These are phyloP conservation scores for Pseudogymnoascus sp. DNA, from an alignment of 2,329 filamentous ascomycete genomes.

Conservation along the genomic window DNA sequence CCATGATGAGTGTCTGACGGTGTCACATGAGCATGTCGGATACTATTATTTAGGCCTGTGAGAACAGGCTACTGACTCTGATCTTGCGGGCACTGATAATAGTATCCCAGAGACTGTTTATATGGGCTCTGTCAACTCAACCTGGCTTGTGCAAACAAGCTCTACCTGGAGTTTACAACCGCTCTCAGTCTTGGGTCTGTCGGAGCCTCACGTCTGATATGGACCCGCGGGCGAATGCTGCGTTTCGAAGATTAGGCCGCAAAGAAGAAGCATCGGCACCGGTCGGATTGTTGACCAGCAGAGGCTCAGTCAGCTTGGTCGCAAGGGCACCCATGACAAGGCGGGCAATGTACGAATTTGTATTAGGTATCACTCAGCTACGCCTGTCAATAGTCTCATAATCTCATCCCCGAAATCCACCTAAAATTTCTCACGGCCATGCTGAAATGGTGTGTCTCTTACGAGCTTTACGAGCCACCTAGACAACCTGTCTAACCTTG, in stretches of 20 bases:
- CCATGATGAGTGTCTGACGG: neutral
- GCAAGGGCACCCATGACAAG: neutral
- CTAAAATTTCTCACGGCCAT: neutral
- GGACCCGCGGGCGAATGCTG: neutral
- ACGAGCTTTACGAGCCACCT: neutral
- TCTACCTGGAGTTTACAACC: neutral
- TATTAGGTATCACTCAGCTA: neutral
- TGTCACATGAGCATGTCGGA: neutral
- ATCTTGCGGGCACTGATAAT: neutral
- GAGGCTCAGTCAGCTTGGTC: neutral
- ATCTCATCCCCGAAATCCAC: neutral
- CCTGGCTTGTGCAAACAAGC: neutral
- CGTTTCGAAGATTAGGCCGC: neutral
- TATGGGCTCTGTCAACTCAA: neutral
- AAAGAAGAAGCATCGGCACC: neutral
- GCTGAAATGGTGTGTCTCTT: neutral
- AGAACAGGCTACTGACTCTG: neutral
- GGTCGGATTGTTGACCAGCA: neutral
- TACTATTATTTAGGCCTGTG: neutral
- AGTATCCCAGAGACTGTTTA: neutral
- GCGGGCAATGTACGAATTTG: neutral
- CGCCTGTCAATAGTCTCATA: neutral
- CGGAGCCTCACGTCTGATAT: neutral
- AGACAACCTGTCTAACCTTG: conserved; percentile 44
- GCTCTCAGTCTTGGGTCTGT: neutral